Evolutionary conservation across 1,139 yeast species (phyloP), one percentile per base, ranked within the genome.

Genomic region (Kodamaea ohmeri): DNA sequence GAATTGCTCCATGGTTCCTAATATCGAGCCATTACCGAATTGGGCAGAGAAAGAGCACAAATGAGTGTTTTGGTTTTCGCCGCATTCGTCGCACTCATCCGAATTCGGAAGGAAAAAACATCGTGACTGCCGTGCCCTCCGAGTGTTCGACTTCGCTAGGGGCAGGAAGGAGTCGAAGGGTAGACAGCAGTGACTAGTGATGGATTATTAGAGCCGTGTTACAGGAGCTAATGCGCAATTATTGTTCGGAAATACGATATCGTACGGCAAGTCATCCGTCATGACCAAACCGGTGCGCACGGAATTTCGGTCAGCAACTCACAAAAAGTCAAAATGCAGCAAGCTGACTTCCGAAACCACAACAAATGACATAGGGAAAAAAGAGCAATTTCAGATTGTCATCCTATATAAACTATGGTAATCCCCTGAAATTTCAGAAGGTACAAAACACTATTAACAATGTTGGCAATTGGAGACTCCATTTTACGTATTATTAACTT

Each of bases 401-500:
- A 16, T n/a, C 16, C 26, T 34, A 35, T 35, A 28, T 35, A 35
- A 39, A 32, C 36, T 31, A 36, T 26, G 12, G 18, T 19, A 32
- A 21, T 20, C 17, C 37, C 42, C 25, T 11, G 25, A 28, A 32
- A 19, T 13, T 21, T 27, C 17, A 13, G 18, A 17, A 27, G 8
- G 12, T n/a, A 16, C 21, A 27, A 19, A 19, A 26, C 7, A 15
- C 36, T 11, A 20, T 13, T 17, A 24, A 27, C 20, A 32, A 71
- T 71, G 77, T 73, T 78, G 58, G 82, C 86, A 41, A 77, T 82
- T 56, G 83, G 87, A 56, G 95, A 86, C 64, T 73, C 83, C 52
- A 67, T 81, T 48, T 76, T 88, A 56, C 83, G 97, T 72, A 70
- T 67, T 35, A 56, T 81, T 42, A 84, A 88, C 72, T 84, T 89